Percentiles rank a stretch among this genome's conserved stretches.
phyloP scores from a whole-genome alignment of 106 monocot species.

The Acorus calamus region DNA sequence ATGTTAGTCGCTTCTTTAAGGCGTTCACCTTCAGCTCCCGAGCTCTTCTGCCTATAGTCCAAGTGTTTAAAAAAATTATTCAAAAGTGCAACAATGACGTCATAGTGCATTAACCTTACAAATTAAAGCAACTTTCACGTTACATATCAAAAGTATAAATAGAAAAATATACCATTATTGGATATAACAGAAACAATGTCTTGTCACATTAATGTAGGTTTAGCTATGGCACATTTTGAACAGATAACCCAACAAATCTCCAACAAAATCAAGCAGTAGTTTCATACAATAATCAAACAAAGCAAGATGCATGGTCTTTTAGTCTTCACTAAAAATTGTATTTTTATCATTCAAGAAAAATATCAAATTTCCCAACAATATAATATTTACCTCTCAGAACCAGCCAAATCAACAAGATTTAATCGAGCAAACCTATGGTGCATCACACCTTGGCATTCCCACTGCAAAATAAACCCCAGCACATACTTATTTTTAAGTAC shows the following conservation, averaged over 20 bases:
- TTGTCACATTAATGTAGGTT: background rate
- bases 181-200: too few relatives aligned
- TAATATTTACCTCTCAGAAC: conserved; percentile 69
- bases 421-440: conserved; percentile 89
- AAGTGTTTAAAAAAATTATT: background rate
- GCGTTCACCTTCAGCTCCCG: conserved; percentile 96
- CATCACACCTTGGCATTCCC: conserved; percentile 85
- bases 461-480: conserved; percentile 30
- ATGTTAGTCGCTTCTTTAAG: conserved; percentile 98
- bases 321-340: too few relatives aligned
- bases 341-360: too few relatives aligned
- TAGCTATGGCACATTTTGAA: background rate
- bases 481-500: background rate
- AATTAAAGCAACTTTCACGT: too few relatives aligned
- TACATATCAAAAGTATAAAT: too few relatives aligned
- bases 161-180: too few relatives aligned
- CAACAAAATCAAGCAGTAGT: too few relatives aligned
- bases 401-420: conserved; percentile 94
- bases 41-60: conserved; percentile 81
- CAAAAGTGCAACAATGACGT: background rate
- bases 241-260: too few relatives aligned
- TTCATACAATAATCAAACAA: too few relatives aligned
- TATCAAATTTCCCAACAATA: too few relatives aligned
- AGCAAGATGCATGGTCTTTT: too few relatives aligned
- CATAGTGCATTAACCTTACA: too few relatives aligned